Evolutionary conservation across 192 early-diverging fungal genomes (phyloP), one percentile per base, ranked within the genome.

Genomic region (Rhizophagus clarus): DNA sequence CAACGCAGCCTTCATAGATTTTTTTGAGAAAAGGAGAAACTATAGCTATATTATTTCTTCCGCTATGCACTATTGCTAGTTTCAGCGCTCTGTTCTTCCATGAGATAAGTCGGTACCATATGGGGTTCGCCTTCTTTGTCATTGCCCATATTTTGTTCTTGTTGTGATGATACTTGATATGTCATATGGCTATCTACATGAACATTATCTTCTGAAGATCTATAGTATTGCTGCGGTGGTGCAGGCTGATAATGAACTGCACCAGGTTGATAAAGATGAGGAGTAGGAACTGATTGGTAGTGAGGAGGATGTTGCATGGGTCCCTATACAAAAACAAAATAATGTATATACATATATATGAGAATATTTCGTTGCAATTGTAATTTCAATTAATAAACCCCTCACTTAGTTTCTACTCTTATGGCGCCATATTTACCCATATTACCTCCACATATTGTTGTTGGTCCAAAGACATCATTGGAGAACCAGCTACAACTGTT

Each of bases 361-460:
- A 40, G 37, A 49, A 74, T 56, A 28, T 7, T 49, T 60, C 26
- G n/a, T 74, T 74, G 15, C 47, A 29, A 31, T 37, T 15, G 10
- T 66, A 28, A 66, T 22, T 34, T 69, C 32, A 40, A 40, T 34
- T 4, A 22, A 69, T 69, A 20, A 20, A 34, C 31, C 26, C 26
- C 60, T 12, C 56, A 56, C 24, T 34, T 47, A 31, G 14, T 61
- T 45, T 42, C 69, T 71, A 29, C 29, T 32, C 31, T 67, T 67
- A 12, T 32, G 64, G 24, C 64, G 11, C 64, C 64, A 71, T 75
- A 75, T 61, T 75, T 75, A 75, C 74, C 74, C 74, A 75, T 75
- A 75, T 75, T 68, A 77, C 76, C 63, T 77, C 76, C 61, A 77
- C 76, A 34, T 77, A 77, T 67, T 77, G 76, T 67, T 77, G 76